phyloP scores from a whole-genome alignment of 768 basidiomycete species.

The Dioszegia crocea region DNA sequence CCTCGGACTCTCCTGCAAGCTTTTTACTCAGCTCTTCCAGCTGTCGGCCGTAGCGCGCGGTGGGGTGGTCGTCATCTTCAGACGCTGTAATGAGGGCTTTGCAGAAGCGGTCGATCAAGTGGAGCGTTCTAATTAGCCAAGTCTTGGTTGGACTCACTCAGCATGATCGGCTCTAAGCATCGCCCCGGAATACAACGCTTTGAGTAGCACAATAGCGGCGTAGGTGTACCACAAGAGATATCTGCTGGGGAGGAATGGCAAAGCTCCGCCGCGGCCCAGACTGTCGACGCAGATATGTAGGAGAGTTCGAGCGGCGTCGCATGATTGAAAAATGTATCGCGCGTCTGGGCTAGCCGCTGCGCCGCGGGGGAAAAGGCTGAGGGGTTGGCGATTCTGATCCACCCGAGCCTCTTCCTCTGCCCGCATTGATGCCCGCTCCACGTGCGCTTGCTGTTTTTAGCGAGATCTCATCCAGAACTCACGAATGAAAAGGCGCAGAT shows the following conservation, averaged over 20 bases:
- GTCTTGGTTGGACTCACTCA: background rate
- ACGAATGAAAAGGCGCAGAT: conserved; percentile 44
- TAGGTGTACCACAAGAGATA: conserved; percentile 47
- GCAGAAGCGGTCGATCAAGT: conserved; percentile 40
- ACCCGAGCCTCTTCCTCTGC: conserved; percentile 35
- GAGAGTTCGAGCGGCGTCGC: conserved; percentile 41
- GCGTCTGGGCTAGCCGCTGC: conserved; percentile 39
- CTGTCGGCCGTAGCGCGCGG: conserved; percentile 41
- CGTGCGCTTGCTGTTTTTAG: conserved; percentile 39
- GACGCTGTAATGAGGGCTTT: conserved; percentile 32
- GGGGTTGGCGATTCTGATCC: conserved; percentile 16
- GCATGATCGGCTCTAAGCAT: conserved; percentile 45
- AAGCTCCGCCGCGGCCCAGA: conserved; percentile 38
- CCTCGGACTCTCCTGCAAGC: conserved; percentile 24
- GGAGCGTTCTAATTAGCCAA: conserved; percentile 18
- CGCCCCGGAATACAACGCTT: conserved; percentile 46
- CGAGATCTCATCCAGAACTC: conserved; percentile 12
- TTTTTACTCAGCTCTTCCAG: conserved; percentile 31
- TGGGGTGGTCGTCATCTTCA: conserved; percentile 39
- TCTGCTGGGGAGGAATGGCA: conserved; percentile 42
- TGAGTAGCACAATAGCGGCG: conserved; percentile 44
- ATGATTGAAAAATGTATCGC: conserved; percentile 46
- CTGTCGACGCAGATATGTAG: conserved; percentile 42
- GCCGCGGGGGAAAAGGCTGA: conserved; percentile 42
- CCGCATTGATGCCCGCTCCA: conserved; percentile 35